Evolutionary conservation across 352 stramenopile genomes (phyloP), one percentile per base, ranked within the genome.

Genomic region (Globisporangium echinulatum): DNA sequence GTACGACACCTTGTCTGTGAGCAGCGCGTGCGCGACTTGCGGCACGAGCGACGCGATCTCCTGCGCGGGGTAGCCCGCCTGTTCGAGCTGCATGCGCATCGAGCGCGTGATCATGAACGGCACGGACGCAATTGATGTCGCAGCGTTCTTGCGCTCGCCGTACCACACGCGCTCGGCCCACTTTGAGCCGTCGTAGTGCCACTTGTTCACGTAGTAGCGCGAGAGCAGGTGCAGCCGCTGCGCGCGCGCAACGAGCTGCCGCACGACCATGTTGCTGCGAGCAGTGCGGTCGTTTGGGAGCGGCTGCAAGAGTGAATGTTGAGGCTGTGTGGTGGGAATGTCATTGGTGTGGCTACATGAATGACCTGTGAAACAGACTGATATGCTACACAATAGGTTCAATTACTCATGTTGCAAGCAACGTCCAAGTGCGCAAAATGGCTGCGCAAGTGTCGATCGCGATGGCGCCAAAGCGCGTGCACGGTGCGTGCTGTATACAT

Each of bases 51-150:
- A 67, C 57, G 81, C 76, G 69, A 93, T 89, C 61, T 75, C 75
- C 10, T 73, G 72, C 43, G 67, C 33, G 7, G 81, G 81, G 52
- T 90, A 93, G 7, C 79, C 79, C 9, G 63, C 64, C 19, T 67
- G 55, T 56, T 79, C 54, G 13, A 93, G 73, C 71, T 90, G 72
- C 57, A 75, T 66, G 33, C 79, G 77, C 81, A 89, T 90, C 51
- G 54, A 69, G 63, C 71, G 74, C 60, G 83, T 93, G 72, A 93
- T 88, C 83, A 93, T 93, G 58, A 93, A 93, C 49, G 83, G 81
- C 66, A 93, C 82, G 33, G 79, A 87, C 19, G 80, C 80, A 33
- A 86, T 70, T n/a, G 69, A 64, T 25, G 73, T 67, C 1, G 74
- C 56, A 8, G 66, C 67, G n/a, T 67, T 64, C 17, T 68, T 74